phyloP scores from a whole-genome alignment of 176 grass and related monocot genomes.

The Sorghum bicolor region DNA sequence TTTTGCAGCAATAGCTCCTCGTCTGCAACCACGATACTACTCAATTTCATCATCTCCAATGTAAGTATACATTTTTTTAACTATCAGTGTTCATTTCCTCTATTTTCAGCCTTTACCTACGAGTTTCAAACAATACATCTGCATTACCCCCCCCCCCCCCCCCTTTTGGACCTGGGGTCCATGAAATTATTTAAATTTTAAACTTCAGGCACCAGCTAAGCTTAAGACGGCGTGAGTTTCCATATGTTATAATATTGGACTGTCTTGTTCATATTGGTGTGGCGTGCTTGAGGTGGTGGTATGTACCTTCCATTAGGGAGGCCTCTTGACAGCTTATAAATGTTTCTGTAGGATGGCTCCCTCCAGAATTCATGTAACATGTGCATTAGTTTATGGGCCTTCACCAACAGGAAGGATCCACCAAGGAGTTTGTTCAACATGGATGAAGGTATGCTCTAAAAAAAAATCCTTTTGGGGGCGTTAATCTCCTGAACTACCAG shows the following conservation, averaged over 20 bases:
- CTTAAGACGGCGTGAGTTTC: not conserved
- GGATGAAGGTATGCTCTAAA: conserved; percentile 73
- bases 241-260: not conserved
- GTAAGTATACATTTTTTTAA: conserved; percentile 29
- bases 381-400: conserved; percentile 79
- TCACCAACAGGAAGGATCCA: conserved; percentile 88
- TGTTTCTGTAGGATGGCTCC: conserved; percentile 54
- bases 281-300: not conserved
- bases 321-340: not conserved
- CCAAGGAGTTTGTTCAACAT: conserved; percentile 90
- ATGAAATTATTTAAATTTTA: not conserved
- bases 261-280: not conserved
- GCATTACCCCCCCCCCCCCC: no score
- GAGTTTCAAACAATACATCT: not conserved
- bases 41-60: conserved; percentile 94
- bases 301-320: not conserved
- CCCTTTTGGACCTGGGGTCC: no score
- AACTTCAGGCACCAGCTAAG: not conserved
- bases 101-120: not conserved
- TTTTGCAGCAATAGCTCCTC: conserved; percentile 82
- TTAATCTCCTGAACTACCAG: conserved; percentile 2
- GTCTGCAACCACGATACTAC: conserved; percentile 77
- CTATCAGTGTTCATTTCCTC: not conserved
- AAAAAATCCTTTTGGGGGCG: not conserved
- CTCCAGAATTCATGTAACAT: conserved; percentile 82